Evolutionary conservation across 129 eudicot genomes (phyloP).

Genomic region (Glebionis coronaria): DNA sequence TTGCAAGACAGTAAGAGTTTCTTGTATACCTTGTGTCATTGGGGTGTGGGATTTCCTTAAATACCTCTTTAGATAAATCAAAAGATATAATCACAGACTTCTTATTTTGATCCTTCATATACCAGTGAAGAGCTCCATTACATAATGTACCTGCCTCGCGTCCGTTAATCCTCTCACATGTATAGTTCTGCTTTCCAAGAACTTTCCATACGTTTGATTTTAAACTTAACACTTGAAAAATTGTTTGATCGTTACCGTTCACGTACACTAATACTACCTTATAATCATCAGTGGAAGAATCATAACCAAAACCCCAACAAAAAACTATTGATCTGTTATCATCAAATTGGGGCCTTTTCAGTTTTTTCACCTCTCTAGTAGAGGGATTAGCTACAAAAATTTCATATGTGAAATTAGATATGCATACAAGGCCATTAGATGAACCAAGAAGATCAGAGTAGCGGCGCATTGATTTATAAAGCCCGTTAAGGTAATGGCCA

Average conservation of each 20-base stretch:
- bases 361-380: slow-evolving; percentile 1
- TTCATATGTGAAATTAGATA: not conserved
- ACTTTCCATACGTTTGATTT: slow-evolving; percentile 15
- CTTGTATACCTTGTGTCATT: not conserved
- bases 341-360: not conserved
- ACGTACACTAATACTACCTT: not conserved
- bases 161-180: too few relatives aligned
- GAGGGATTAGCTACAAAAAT: slow-evolving; percentile 11
- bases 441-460: not conserved
- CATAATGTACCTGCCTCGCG: not conserved
- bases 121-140: slow-evolving; percentile 1
- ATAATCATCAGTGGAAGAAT: slow-evolving; percentile 4
- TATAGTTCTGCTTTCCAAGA: not conserved
- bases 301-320: slow-evolving; percentile 18
- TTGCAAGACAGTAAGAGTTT: not conserved
- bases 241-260: not conserved
- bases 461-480: not conserved
- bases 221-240: not conserved
- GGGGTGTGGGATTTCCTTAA: slow-evolving; percentile 12
- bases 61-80: slow-evolving; percentile 5
- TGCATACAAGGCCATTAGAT: slow-evolving; percentile 8
- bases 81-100: not conserved
- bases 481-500: too few relatives aligned
- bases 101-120: not conserved
- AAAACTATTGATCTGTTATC: not conserved